A percentile compares a stretch with the other conserved stretches of the same genome.
phyloP scores from a whole-genome alignment of 169 alveolate genomes.

The Fabrea salina region DNA sequence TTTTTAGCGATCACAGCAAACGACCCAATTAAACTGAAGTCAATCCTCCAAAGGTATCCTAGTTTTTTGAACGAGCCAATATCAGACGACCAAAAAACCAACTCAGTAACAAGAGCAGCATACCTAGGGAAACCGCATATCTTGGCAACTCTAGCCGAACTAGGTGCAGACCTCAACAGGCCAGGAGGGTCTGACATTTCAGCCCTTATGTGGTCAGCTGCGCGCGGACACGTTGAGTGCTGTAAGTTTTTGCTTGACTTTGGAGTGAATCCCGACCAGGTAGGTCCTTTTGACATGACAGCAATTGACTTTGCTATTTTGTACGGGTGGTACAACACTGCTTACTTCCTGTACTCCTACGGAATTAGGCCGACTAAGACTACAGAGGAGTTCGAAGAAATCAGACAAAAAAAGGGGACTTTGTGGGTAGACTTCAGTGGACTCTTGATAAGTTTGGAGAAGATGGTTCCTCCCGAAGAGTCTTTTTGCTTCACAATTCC shows the following conservation, averaged over 20 bases:
- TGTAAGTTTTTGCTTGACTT: slow-evolving; percentile 3
- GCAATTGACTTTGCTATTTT: slow-evolving; percentile 33
- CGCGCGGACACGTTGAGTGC: slow-evolving; percentile 18
- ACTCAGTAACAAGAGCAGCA: slow-evolving; percentile 30
- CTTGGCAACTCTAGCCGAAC: neutral
- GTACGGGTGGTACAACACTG: slow-evolving; percentile 13
- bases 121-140: slow-evolving; percentile 8
- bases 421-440: slow-evolving; percentile 1
- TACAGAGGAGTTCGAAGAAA: neutral
- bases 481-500: slow-evolving; percentile 11
- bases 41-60: slow-evolving; percentile 1
- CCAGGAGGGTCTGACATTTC: neutral
- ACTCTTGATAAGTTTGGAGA: slow-evolving; percentile 3
- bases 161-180: slow-evolving; percentile 28
- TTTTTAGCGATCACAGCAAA: slow-evolving; percentile 13
- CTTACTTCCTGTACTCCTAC: neutral
- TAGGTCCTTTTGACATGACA: neutral
- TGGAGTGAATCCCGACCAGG: neutral
- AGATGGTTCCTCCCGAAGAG: slow-evolving; percentile 19
- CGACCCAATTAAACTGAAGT: neutral
- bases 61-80: slow-evolving; percentile 4
- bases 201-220: slow-evolving; percentile 31
- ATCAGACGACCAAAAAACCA: slow-evolving; percentile 14
- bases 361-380: slow-evolving; percentile 9
- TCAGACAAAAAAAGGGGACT: neutral